phyloP scores from a whole-genome alignment of 1,284 basidiomycete species.

The Marasmius tenuissimus region DNA sequence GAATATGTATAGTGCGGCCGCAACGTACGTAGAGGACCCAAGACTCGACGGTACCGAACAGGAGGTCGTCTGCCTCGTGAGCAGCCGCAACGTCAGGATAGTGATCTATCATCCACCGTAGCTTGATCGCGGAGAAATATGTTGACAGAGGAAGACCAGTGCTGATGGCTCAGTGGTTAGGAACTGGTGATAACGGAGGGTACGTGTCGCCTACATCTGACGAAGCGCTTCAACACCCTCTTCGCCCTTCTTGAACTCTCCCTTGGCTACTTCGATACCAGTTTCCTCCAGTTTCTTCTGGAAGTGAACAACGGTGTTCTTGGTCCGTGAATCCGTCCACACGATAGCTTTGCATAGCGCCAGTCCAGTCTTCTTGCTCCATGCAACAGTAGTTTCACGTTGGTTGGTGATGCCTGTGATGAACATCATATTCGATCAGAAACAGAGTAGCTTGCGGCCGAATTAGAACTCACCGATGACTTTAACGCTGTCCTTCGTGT shows the following conservation, averaged over 20 bases:
- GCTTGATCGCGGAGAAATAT: conserved; percentile 95
- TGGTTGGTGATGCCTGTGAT: conserved; percentile 91
- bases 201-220: conserved; percentile 56
- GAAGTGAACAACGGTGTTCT: conserved; percentile 77
- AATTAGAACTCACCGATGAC: conserved; percentile 72
- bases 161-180: conserved; percentile 35
- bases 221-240: conserved; percentile 69
- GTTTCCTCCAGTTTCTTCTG: conserved; percentile 71
- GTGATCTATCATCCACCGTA: conserved; percentile 96
- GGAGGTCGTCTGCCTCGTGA: conserved; percentile 79
- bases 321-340: conserved; percentile 94
- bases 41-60: conserved; percentile 95
- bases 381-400: conserved; percentile 94
- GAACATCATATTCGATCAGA: conserved; percentile 15
- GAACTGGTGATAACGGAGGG: conserved; percentile 6
- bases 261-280: conserved; percentile 76
- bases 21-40: conserved; percentile 88
- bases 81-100: conserved; percentile 79
- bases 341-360: conserved; percentile 90
- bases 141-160: conserved; percentile 94
- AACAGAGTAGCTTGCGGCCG: conserved; percentile 1
- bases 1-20: not conserved
- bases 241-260: conserved; percentile 66
- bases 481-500: conserved; percentile 80
- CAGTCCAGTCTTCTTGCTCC: conserved; percentile 89